Conservation (phyloP, 2,329 filamentous ascomycete genomes). For the Xylogone sp. region DNA sequence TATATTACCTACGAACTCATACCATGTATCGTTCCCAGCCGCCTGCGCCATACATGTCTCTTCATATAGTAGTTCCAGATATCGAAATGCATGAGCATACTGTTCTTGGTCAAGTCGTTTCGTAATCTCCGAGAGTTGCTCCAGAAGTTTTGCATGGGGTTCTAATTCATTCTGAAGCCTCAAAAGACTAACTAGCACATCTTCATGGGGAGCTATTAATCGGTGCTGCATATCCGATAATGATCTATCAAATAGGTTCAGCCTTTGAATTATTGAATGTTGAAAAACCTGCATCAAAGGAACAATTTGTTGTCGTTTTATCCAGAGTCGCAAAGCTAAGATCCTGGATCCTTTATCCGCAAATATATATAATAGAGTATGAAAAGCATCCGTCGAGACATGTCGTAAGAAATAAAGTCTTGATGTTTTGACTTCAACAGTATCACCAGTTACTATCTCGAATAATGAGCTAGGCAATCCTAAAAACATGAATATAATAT, state of each 20-base stretch:
- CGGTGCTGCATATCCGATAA: constrained; percentile 58
- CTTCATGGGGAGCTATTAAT: constrained; percentile 50
- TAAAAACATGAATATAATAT: constrained; percentile 80
- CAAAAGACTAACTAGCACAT: constrained; percentile 64
- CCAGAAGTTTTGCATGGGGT: constrained; percentile 49
- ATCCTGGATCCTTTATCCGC: constrained; percentile 44
- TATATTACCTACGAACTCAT: constrained; percentile 59
- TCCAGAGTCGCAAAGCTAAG: constrained; percentile 45
- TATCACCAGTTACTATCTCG: constrained; percentile 30
- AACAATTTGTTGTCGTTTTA: constrained; percentile 23
- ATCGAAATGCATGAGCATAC: constrained; percentile 53
- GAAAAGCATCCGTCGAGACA: constrained; percentile 26
- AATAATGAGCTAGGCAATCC: constrained; percentile 76
- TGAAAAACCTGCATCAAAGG: constrained; percentile 28
- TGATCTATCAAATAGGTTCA: constrained; percentile 54
- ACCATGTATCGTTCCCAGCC: constrained; percentile 58
- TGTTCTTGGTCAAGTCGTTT: constrained; percentile 44
- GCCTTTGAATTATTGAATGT: constrained; percentile 29
- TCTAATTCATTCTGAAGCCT: constrained; percentile 56
- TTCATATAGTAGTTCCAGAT: constrained; percentile 75
- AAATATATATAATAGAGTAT: constrained; percentile 38
- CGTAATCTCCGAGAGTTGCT: constrained; percentile 59
- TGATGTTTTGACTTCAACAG: constrained; percentile 27
- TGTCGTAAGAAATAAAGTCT: constrained; percentile 31
- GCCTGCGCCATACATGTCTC: constrained; percentile 67